Base-by-base conservation (phyloP, 2,329 filamentous ascomycete species). In the Gremmenia infestans region DNA sequence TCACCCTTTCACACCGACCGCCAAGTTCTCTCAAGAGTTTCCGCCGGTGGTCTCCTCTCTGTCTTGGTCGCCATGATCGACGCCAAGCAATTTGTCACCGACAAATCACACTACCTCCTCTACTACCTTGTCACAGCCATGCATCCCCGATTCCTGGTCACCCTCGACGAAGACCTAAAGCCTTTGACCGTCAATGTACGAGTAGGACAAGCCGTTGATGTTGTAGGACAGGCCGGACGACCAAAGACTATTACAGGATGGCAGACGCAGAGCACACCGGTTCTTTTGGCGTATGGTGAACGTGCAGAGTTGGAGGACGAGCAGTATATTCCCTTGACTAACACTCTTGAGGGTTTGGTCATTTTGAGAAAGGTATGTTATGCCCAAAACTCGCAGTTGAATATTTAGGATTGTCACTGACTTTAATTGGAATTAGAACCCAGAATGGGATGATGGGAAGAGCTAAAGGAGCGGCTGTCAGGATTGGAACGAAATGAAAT, bases 1-100 rank as follows among this genome's bases (percentile, higher is more conserved):
- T 97, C 90, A 73, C 94, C 94, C n/a, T 99, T 99, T 87, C 94
- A 99, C 78, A 97, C 93, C 17, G 95, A 99, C 71, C 89, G 95
- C 56, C 91, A 96, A 73, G 90, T 99, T 23, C 82, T 99, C 54
- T 99, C 94, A 2, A 85, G 89, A 60, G 95, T 99, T 37, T 87
- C 92, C 23, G 87, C 93, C 25, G 91, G 91, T 15, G 93, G 94
- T 66, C 80, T 99, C 48, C 81, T 99, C 56, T 88, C 93, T 12
- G 92, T 96, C 25, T 81, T 97, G 46, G 86, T 99, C 48, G 89
- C 93, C 61, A 86, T 99, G 79, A 94, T 99, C 67, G 94, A 99
- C 65, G 88, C 94, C 60, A 97, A 96, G 79, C 85, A 91, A 66
- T 96, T 87, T 65, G 81, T 86, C 66, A 83, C 82, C 17, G 76